These are phyloP conservation scores for Scutellaria baicalensis DNA, from an alignment of 257 asterid genomes.

Conservation along the genomic window DNA sequence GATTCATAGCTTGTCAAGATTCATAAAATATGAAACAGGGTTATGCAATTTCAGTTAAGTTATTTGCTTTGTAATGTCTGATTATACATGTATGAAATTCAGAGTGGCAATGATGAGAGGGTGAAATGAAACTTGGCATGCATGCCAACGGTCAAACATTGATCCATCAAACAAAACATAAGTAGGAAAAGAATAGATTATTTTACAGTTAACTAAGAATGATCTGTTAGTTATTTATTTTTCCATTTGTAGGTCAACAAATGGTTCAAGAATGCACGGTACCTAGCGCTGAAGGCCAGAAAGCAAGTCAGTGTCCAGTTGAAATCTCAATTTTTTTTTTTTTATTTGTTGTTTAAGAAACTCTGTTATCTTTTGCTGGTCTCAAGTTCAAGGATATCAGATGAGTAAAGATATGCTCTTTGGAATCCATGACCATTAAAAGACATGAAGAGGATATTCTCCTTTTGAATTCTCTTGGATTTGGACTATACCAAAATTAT, in stretches of 20 bases:
- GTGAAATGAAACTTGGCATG: neutral
- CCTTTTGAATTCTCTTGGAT: neutral
- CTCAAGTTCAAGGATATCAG: constrained; percentile 3
- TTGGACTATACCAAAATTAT: neutral
- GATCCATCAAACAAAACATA: neutral
- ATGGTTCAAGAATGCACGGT: constrained; percentile 99
- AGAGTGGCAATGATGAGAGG: neutral
- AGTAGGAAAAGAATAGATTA: neutral
- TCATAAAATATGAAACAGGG: neutral
- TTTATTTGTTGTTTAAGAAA: neutral
- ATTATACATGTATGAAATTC: neutral
- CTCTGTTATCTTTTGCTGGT: neutral
- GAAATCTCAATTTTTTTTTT: neutral
- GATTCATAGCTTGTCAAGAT: neutral
- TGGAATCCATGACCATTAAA: neutral
- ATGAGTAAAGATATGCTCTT: neutral
- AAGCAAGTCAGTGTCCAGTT: constrained; percentile 39
- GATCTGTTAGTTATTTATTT: constrained; percentile 6
- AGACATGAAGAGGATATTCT: neutral
- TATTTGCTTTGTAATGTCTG: neutral
- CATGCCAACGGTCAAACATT: neutral
- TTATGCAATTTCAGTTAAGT: neutral
- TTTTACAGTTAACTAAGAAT: constrained; percentile 2
- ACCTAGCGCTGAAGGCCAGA: constrained; percentile 85
- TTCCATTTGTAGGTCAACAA: constrained; percentile 72